A percentile compares a stretch with the other conserved stretches of the same genome.
phyloP scores from a whole-genome alignment of 345 rosid species.

The Gossypium sturtianum region DNA sequence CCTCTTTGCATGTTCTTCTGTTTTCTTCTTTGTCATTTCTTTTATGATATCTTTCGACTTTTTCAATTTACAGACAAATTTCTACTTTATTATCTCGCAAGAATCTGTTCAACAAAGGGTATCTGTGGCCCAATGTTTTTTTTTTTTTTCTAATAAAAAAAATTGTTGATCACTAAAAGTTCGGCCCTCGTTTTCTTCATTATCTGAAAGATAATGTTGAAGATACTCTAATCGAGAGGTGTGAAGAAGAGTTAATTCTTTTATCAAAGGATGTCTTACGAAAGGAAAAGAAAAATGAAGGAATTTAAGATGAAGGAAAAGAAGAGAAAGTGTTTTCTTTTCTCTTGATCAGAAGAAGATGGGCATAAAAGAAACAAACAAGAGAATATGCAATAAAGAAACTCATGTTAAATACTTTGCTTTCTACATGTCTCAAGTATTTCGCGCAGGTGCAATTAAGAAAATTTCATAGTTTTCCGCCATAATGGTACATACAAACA shows the following conservation, averaged over 20 bases:
- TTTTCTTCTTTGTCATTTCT: neutral
- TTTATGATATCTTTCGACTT: neutral
- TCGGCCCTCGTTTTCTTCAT: neutral
- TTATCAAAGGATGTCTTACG: neutral
- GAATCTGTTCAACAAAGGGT: conserved; percentile 15
- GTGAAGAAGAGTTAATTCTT: neutral
- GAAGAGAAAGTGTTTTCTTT: neutral
- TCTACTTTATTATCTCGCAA: neutral
- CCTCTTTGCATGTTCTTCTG: neutral
- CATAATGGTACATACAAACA: neutral
- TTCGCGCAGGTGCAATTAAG: neutral
- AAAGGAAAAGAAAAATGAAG: neutral
- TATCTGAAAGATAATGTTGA: neutral
- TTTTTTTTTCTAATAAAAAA: neutral
- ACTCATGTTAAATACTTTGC: neutral
- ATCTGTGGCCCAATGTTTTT: conserved; percentile 11
- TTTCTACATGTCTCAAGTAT: neutral
- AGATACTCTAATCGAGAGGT: neutral
- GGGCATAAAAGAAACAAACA: neutral
- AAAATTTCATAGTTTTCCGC: neutral
- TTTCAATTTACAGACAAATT: conserved; percentile 8
- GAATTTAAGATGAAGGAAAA: neutral
- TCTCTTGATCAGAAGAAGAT: neutral
- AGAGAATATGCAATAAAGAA: neutral
- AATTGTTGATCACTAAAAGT: neutral